These are phyloP conservation scores for Aspergillus udagawae DNA, from an alignment of 2,329 filamentous ascomycete genomes.

Conservation along the genomic window DNA sequence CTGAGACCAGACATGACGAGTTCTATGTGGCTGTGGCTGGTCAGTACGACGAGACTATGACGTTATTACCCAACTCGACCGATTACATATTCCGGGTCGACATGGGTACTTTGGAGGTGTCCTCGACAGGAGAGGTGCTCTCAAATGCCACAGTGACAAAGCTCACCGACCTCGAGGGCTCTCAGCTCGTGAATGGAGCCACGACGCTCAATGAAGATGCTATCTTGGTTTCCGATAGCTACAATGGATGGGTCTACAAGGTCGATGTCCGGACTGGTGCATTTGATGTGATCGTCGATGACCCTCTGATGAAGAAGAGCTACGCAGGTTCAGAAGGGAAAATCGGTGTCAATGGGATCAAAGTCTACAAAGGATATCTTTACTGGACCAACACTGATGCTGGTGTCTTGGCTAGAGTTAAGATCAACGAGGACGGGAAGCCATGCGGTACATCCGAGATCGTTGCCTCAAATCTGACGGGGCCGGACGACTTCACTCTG, in stretches of 20 bases:
- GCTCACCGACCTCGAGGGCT: background rate
- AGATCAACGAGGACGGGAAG: background rate
- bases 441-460: background rate
- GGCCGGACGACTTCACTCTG: background rate
- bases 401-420: background rate
- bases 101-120: background rate
- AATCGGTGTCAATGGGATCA: background rate
- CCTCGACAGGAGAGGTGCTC: background rate
- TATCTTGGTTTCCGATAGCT: background rate
- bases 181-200: background rate
- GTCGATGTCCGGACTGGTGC: background rate
- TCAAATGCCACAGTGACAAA: background rate
- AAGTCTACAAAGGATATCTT: background rate
- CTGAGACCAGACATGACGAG: background rate
- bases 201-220: background rate
- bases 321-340: background rate
- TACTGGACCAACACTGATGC: background rate
- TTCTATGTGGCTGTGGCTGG: background rate
- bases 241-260: background rate
- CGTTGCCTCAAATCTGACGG: background rate
- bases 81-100: background rate
- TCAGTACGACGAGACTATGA: background rate
- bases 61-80: background rate
- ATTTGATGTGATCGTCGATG: background rate
- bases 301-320: background rate